Base-by-base conservation (phyloP, 2,329 filamentous ascomycete genomes). In the Cadophora sp. region DNA sequence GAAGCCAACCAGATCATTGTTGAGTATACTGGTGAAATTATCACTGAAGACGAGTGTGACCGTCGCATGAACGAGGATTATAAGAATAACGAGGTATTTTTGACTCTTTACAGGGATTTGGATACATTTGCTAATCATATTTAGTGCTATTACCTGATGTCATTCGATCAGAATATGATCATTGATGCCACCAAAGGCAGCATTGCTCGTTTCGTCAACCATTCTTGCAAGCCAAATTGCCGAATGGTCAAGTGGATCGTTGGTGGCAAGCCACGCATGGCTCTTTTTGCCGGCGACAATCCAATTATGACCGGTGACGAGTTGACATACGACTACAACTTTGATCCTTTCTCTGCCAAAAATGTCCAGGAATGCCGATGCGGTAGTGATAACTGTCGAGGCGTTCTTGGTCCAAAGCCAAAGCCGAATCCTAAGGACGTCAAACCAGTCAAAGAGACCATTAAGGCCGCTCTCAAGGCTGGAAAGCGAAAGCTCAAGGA, bases 191-290 rank as follows among this genome's bases (percentile, higher is more conserved):
- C 94, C 33, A 93, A 93, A 65, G 96, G 96, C 74, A 97, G 93
- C 72, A 97, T 98, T 79, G 95, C 96, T 75, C 91, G 96, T 65
- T 99, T 99, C 79, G 94, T 99, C 78, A 99, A 99, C 78, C 96
- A 99, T 79, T 97, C 94, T 20, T 99, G 96, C 80, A 91, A 92
- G 66, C 96, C 96, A 2, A 99, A 99, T 77, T 98, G 95, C 80
- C 89, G 91, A 70, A 98, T 99, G 94, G 93, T 97, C 75, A 98
- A 97, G 79, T 97, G 94, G 93, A 95, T 94, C 69, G 96, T 99
- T 64, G 90, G 90, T 59, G 94, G 94, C 33, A 94, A 97, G 78
- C 95, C 95, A 50, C 89, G 96, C 65, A 98, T 99, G 93, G 96
- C 94, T 18, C 87, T 99, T 0, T 99, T 99, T 78, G 96, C 96